Conservation (phyloP, 306 rosid genomes). For the Lathyrus aphaca region DNA sequence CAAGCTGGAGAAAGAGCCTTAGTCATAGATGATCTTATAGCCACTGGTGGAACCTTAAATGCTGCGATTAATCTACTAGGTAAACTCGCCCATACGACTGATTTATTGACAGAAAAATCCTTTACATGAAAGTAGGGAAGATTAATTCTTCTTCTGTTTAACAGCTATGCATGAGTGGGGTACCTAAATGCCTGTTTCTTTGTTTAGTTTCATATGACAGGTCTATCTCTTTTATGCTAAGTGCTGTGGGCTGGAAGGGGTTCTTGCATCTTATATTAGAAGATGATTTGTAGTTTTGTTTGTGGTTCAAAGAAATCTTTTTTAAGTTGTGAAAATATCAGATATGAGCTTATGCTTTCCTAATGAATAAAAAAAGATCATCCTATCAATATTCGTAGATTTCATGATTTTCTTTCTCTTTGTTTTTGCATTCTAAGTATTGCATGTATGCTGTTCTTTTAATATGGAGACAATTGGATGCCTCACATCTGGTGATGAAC, state of each 20-base stretch:
- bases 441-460: constrained; percentile 13
- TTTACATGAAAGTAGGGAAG: not conserved
- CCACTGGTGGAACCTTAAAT: constrained; percentile 93
- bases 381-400: constrained; percentile 1
- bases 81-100: constrained; percentile 39
- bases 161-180: constrained; percentile 5
- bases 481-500: constrained; percentile 21
- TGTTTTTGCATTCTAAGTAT: constrained; percentile 19
- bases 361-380: constrained; percentile 13
- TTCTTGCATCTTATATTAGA: constrained; percentile 16
- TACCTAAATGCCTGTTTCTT: not conserved
- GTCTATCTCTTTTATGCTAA: constrained; percentile 11
- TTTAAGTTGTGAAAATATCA: constrained; percentile 21
- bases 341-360: not conserved
- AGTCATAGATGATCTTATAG: constrained; percentile 93
- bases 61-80: constrained; percentile 95
- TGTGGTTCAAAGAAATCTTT: constrained; percentile 4
- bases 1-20: constrained; percentile 88
- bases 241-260: constrained; percentile 14
- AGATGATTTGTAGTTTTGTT: constrained; percentile 15
- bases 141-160: not conserved
- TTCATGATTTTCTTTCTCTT: constrained; percentile 6
- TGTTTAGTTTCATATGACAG: constrained; percentile 33
- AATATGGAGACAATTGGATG: constrained; percentile 22
- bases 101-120: constrained; percentile 7